Evolutionary conservation across 345 rosid species (phyloP), one percentile per base, ranked within the genome.

Genomic region (Ceriops tagal): DNA sequence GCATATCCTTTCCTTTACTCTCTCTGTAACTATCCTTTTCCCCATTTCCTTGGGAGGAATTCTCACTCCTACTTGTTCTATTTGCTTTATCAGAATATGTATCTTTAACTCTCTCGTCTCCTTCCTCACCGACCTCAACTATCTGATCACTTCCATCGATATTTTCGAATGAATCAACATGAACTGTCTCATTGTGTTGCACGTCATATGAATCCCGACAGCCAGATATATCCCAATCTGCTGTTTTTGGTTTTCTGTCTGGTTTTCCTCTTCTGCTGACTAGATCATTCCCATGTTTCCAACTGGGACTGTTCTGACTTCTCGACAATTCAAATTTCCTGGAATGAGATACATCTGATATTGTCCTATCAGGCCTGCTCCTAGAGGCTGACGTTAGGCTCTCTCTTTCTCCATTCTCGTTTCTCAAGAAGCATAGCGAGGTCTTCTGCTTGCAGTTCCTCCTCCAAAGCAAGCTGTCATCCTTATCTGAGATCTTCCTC

Each of bases 101-200:
- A 71, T 85, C 79, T 69, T 70, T 71, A n/a, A 73, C 51, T 53
- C 64, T 62, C 53, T 28, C 73, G 66, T 65, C 68, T 52, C 69
- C 84, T 79, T 78, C 83, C 6, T 11, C 39, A 18, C 73, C 77
- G 65, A 66, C 72, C 72, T 84, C 90, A 64, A 71, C 81, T 61
- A 77, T 83, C 74, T 80, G 47, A 43, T 11, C 85, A 52, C 71
- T 74, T 51, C 69, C 79, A 11, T 34, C 21, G 21, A 47, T 16
- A 53, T 66, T 76, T 77, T 66, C 59, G 1, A 49, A 52, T n/a
- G 77, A 53, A 72, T 64, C 66, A 32, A 8, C 65, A 34, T 58
- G 58, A 21, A 34, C 43, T 37, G 34, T 58, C 61, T 58, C 64
- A 15, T 37, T 67, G 11, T 62, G 73, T 53, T 28, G 73, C 55